Base-by-base conservation (phyloP, 2,329 filamentous ascomycete species). In the Pseudogymnoascus sp. region DNA sequence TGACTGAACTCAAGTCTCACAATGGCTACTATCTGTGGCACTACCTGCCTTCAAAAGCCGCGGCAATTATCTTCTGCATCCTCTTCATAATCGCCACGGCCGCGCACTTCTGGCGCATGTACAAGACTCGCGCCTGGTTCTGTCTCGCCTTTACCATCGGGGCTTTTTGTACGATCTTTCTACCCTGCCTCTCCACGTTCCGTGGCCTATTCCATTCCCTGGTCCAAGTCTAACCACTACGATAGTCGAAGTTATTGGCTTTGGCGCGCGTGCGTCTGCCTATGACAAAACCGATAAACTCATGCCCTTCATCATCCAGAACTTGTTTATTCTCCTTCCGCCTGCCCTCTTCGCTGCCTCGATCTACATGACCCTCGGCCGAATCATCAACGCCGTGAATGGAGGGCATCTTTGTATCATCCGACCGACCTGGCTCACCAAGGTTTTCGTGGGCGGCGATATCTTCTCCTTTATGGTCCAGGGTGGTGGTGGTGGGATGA, bases 361-460 rank as follows among this genome's bases (percentile, higher is more conserved):
- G 0, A 71, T 73, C 16, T 70, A 73, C 63, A 73, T 73, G 72
- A 67, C 64, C 11, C 66, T 73, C 11, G 65, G 66, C 11, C 67
- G 69, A 16, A 69, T 72, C 56, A 68, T 73, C 16, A 64, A 64
- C 12, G 59, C 46, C 25, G 65, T 70, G 2, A 63, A 76, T 46
- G 77, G 75, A 10, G 73, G 75, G 23, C 65, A 71, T 0, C 70
- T 75, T 38, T 76, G 78, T 0, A 67, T 78, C 25, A 73, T 81
- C 60, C 69, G 71, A 0, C 69, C 72, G 1, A 71, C 64, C 6
- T 79, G 78, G 76, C 70, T 85, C 5, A 85, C 83, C 2, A 81
- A 78, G 62, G 74, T 81, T 37, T 86, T 86, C 64, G 82, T 87
- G 3, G 60, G 70, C 5, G 81, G 82, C 36, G 84, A 86, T 66